Base-by-base conservation (phyloP, 306 rosid genomes). In the Prunus kanzakura region DNA sequence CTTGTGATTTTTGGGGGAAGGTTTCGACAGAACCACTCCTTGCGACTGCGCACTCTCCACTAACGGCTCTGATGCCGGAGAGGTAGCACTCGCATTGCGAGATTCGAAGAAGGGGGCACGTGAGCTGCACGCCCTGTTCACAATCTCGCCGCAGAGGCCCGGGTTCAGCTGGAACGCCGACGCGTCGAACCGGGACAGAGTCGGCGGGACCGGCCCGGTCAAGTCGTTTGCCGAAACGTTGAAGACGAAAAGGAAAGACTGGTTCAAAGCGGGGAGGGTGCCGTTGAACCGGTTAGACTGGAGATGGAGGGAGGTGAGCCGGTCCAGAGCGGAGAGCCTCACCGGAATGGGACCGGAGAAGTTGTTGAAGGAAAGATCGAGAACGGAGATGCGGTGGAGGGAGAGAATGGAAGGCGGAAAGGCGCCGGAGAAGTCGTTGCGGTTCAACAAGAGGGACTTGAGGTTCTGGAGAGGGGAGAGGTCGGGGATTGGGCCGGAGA, bases 401-500 rank as follows among this genome's bases (percentile, higher is more conserved):
- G 80, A 8, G 46, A 86, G 63, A 10, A 94, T 4, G 0, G 98
- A 90, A 6, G 87, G 85, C 47, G 98, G 98, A 49, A 91, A 90
- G 1, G 86, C 47, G 2, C 90, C 96, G 6, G 91, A 68, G 88
- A 94, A 92, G 56, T 45, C 64, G 75, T 94, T 94, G 10, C 32
- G 84, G 78, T 82, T 85, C 14, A 92, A 83, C 52, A 90, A 80
- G 56, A 94, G 93, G 4, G 91, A 80, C 13, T 91, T 90, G 67
- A 94, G 95, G 72, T 91, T 87, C 18, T 12, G 15, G 79, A 94
- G 95, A 0, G 82, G 69, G 8, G 96, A 90, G 29, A 91, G 91
- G 74, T 91, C 93, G 0, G 98, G 98, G 50, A 94, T 64, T 22
- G 93, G 97, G 23, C 98, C 93, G 15, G 51, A 81, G 69, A 94